These are phyloP conservation scores for Solanum hybrid DNA, from an alignment of 305 asterid genomes.

Conservation along the genomic window DNA sequence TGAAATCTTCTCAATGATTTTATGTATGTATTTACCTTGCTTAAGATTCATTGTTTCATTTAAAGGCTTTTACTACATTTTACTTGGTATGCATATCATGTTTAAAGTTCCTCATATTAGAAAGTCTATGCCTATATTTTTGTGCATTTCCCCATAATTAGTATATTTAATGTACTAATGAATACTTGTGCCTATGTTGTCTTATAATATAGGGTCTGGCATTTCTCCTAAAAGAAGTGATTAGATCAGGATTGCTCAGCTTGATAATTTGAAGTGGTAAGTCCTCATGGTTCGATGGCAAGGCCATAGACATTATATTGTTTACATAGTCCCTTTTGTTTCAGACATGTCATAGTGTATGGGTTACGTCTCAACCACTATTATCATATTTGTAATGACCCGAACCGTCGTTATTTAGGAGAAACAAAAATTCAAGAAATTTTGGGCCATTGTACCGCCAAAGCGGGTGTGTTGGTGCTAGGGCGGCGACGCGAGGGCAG, in stretches of 20 bases:
- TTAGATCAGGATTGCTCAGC: not conserved
- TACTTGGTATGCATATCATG: not conserved
- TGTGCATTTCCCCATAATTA: not conserved
- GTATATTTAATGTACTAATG: not conserved
- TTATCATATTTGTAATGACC: not conserved
- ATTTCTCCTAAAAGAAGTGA: not conserved
- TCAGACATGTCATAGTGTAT: not conserved
- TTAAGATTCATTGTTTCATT: not conserved
- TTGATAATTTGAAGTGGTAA: not conserved
- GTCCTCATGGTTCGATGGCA: not conserved
- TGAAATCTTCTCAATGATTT: not conserved
- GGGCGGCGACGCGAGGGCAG: not conserved
- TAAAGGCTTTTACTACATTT: not conserved
- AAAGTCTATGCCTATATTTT: not conserved
- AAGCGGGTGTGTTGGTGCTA: not conserved
- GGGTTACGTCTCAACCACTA: not conserved
- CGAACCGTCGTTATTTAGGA: not conserved
- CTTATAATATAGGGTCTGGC: not conserved
- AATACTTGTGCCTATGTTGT: not conserved
- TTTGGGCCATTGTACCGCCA: not conserved
- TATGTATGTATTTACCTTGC: not conserved
- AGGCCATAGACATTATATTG: not conserved
- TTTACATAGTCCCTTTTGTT: not conserved
- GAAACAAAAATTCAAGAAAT: too few species aligned
- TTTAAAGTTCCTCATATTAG: not conserved